Evolutionary conservation across 2,329 filamentous ascomycete genomes (phyloP), one percentile per base, ranked within the genome.

Genomic region (Cladosporium oxysporum): DNA sequence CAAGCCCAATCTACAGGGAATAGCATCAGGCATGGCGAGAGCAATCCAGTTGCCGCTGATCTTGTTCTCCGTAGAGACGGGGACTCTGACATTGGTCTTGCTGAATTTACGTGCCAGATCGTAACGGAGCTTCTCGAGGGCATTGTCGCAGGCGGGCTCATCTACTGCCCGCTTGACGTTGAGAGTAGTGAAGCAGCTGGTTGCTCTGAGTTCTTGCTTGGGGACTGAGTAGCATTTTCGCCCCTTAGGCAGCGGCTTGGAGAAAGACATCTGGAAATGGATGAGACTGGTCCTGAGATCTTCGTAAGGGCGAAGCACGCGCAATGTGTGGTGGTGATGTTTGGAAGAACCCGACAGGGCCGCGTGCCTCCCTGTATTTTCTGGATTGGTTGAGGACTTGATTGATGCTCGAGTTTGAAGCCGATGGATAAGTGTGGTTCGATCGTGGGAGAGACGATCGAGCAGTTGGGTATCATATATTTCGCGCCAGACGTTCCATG

Each of bases 11-110:
- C 59, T 62, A 14, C 47, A 53, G 11, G 47, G 59, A 7, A 62
- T 52, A 21, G 44, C 28, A 26, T 62, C 47, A 16, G 59, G 47
- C 44, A 62, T 62, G 28, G 18, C 31, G n/a, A 62, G 28, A 3
- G 59, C 31, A 12, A 62, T 21, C 47, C 44, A 62, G 21, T 53
- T 62, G n/a, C 59, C 59, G 31, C 44, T 53, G 29, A 41, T 52
- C 12, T 52, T 26, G 44, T 52, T 53, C 47, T 62, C 59, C 2
- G 59, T 62, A 14, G 59, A 33, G 12, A 31, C 10, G 7, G 47
- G 47, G 14, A 62, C 44, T 3, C 37, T 31, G 31, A 23, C 12
- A 6, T 33, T 28, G 29, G 21, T 62, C 21, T 53, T 49, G 21
- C 37, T 53, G 29, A 62, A 16, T 12, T 37, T 23, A n/a, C 26